Base-by-base conservation (phyloP, 2,329 filamentous ascomycete genomes). In the Rhexocercosporidium sp. region DNA sequence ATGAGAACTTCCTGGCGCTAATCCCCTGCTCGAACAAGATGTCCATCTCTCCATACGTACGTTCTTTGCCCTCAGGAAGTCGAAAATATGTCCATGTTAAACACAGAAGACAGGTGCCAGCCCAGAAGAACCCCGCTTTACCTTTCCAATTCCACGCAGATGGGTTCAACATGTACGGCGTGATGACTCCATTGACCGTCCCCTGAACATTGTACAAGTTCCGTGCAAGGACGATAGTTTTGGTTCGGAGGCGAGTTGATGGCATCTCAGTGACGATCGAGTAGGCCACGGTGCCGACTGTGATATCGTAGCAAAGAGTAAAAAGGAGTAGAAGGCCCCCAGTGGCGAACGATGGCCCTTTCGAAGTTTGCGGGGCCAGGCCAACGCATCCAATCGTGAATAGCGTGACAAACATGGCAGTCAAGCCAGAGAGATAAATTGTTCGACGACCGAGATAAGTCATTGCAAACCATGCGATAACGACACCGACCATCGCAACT, bases 161-260 rank as follows among this genome's bases (percentile, higher is more conserved):
- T 18, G 72, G 63, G 83, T 80, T 76, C 85, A 83, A 74, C 68
- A 82, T 82, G 1, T 46, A 93, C 92, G 78, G 96, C 89, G 77
- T 93, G 81, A 75, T 95, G 81, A 11, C 47, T n/a, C 62, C 66
- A 46, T 53, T 61, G 22, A 81, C 65, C 22, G 82, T 78, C 49
- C 64, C 60, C 22, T 65, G 66, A 46, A 73, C 51, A 59, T 82
- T 81, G 73, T 81, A 82, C 11, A 75, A 70, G 59, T 77, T 78
- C 9, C 80, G 73, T 1, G 79, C 77, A 16, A 82, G 27, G 12
- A 65, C 66, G 31, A 68, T 62, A 8, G 66, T 68, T 25, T 68
- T 65, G 41, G 62, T 51, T 25, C 64, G 64, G 5, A 65, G 66
- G 25, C 81, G 78, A 3, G 78, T 78, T 0, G 80, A 81, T 0